Evolutionary conservation across 768 basidiomycete species (phyloP).

Genomic region (Kwoniella dejecticola): DNA sequence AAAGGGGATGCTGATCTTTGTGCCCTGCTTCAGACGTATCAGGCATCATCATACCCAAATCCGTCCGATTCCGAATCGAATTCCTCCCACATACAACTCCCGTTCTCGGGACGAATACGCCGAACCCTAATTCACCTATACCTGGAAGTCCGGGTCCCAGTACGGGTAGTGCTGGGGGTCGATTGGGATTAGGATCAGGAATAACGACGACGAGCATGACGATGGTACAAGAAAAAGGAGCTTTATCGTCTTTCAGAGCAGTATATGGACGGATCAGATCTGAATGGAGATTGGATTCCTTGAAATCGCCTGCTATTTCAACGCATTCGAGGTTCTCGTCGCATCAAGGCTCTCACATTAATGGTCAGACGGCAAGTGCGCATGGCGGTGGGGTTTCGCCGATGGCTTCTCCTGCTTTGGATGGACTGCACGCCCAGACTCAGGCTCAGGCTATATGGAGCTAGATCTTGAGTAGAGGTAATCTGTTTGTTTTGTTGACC

Average conservation of each 20-base stretch:
- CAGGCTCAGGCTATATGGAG: conserved; percentile 28
- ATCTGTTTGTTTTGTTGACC: no score
- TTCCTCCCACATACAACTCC: conserved; percentile 58
- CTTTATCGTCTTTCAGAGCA: conserved; percentile 74
- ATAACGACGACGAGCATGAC: conserved; percentile 61
- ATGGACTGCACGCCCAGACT: conserved; percentile 9
- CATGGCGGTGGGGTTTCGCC: no score
- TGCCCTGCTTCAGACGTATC: no score
- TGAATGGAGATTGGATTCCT: conserved; percentile 64
- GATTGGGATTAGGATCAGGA: neutral
- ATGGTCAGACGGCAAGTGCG: no score
- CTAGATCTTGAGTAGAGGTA: neutral
- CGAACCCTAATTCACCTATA: conserved; percentile 6
- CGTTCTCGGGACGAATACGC: conserved; percentile 18
- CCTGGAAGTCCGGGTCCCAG: conserved; percentile 9
- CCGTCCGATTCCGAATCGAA: conserved; percentile 80
- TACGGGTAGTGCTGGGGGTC: no score
- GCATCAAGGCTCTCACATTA: neutral
- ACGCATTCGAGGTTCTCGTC: conserved; percentile 26
- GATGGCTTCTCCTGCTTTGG: conserved; percentile 29
- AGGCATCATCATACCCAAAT: conserved; percentile 65
- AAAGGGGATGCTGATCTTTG: no score
- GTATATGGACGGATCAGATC: conserved; percentile 67
- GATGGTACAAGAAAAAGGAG: conserved; percentile 82
- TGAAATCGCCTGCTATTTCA: conserved; percentile 36